phyloP scores from a whole-genome alignment of 2,329 filamentous ascomycete genomes.

The Tricladium varicosporioides region DNA sequence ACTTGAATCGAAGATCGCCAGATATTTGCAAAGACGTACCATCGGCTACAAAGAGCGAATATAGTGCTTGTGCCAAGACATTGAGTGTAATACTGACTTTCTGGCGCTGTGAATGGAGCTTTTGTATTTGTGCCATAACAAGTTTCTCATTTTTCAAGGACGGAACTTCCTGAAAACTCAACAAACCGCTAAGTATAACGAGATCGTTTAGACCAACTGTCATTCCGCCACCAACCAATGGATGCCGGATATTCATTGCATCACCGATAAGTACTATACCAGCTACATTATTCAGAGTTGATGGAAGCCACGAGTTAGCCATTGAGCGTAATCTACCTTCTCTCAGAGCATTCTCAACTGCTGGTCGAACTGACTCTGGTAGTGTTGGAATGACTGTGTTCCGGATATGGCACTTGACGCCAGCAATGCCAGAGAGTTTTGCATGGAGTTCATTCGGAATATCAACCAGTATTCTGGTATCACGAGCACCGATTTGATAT shows the following conservation, averaged over 20 bases:
- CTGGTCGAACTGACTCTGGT: conserved; percentile 5
- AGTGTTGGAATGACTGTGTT: conserved; percentile 8
- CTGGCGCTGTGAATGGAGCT: not conserved
- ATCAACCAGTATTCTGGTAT: conserved; percentile 14
- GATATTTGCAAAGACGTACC: not conserved
- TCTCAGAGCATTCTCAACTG: not conserved
- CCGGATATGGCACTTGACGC: conserved; percentile 9
- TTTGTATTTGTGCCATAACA: not conserved
- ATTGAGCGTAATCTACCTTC: conserved; percentile 8
- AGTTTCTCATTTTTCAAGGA: not conserved
- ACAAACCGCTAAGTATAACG: not conserved
- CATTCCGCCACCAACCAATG: conserved; percentile 10
- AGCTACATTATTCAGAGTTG: not conserved
- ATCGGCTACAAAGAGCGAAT: conserved; percentile 4
- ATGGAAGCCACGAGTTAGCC: conserved; percentile 6
- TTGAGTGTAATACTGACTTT: conserved; percentile 2
- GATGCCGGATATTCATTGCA: conserved; percentile 16
- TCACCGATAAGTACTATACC: conserved; percentile 6
- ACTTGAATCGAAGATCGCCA: not conserved
- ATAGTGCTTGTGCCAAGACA: conserved; percentile 7
- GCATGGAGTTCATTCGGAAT: conserved; percentile 5
- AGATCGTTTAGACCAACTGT: conserved; percentile 14
- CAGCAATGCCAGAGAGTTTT: not conserved
- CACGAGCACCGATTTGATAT: conserved; percentile 15
- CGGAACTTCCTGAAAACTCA: not conserved